These are phyloP conservation scores for Nissolia schottii DNA, from an alignment of 306 rosid genomes.

Conservation along the genomic window DNA sequence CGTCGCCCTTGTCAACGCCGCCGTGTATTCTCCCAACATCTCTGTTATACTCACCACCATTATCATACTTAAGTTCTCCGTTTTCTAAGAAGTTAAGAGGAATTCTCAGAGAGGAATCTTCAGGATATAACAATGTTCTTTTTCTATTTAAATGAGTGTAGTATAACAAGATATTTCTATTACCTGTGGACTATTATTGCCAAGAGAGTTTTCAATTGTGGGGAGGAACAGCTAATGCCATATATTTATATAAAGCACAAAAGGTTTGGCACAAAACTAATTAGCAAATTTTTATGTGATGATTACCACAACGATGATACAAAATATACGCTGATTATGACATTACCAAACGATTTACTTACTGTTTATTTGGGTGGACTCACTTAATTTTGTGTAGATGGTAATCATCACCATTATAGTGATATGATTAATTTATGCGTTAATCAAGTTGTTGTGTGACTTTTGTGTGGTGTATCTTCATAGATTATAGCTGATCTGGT, in stretches of 20 bases:
- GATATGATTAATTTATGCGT: background rate
- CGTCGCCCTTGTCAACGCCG: slow-evolving; percentile 37
- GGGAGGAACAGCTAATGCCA: background rate
- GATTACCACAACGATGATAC: background rate
- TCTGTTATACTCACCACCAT: slow-evolving; percentile 44
- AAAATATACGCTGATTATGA: background rate
- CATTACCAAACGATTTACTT: background rate
- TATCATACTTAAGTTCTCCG: slow-evolving; percentile 38
- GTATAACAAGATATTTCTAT: too few relatives aligned
- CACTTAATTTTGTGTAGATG: background rate
- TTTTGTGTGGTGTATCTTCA: background rate
- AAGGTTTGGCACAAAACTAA: background rate
- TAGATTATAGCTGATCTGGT: slow-evolving; percentile 12
- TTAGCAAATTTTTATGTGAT: background rate
- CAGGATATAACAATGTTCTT: background rate
- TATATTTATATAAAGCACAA: background rate
- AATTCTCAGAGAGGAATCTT: background rate
- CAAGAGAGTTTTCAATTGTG: background rate
- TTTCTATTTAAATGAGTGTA: background rate
- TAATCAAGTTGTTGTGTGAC: background rate
- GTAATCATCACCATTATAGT: slow-evolving; percentile 30
- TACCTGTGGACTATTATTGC: background rate
- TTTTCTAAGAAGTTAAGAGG: background rate
- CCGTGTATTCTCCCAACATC: slow-evolving; percentile 44
- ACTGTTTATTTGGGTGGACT: background rate